These are phyloP conservation scores for Luffa aegyptiaca DNA, from an alignment of 306 rosid genomes.

Conservation along the genomic window DNA sequence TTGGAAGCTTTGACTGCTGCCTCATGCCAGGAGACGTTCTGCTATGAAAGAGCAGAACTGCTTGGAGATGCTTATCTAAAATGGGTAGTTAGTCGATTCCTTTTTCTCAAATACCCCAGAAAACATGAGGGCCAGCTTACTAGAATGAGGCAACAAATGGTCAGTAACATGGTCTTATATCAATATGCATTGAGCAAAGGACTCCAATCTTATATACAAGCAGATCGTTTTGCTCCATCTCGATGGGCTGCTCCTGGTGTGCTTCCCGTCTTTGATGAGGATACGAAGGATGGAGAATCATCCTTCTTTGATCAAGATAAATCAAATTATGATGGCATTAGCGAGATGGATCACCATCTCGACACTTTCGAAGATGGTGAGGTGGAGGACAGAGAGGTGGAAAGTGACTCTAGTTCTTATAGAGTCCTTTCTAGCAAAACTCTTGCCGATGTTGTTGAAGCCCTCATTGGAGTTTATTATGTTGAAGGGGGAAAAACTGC, in stretches of 20 bases:
- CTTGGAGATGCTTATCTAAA: conserved; percentile 98
- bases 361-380: conserved; percentile 54
- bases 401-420: conserved; percentile 85
- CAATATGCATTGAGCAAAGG: conserved; percentile 74
- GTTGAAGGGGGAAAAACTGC: conserved; percentile 86
- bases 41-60: conserved; percentile 98
- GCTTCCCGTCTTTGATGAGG: conserved; percentile 88
- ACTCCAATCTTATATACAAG: conserved; percentile 93
- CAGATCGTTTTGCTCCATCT: conserved; percentile 96
- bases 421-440: conserved; percentile 98
- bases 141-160: conserved; percentile 98
- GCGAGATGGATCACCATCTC: conserved; percentile 11
- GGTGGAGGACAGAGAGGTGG: conserved; percentile 90
- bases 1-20: conserved; percentile 99
- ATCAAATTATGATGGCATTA: conserved; percentile 23
- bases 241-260: conserved; percentile 99
- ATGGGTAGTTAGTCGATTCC: conserved; percentile 96
- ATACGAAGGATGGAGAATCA: conserved; percentile 72
- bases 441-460: conserved; percentile 97
- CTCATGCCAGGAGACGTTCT: conserved; percentile 98
- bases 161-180: conserved; percentile 90
- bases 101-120: conserved; percentile 90
- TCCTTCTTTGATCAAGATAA: conserved; percentile 65
- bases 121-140: conserved; percentile 99
- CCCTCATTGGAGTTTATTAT: conserved; percentile 88